Evolutionary conservation across 164 flowering plant genomes (phyloP), one percentile per base, ranked within the genome.

Genomic region (Paratinospora sagittata): DNA sequence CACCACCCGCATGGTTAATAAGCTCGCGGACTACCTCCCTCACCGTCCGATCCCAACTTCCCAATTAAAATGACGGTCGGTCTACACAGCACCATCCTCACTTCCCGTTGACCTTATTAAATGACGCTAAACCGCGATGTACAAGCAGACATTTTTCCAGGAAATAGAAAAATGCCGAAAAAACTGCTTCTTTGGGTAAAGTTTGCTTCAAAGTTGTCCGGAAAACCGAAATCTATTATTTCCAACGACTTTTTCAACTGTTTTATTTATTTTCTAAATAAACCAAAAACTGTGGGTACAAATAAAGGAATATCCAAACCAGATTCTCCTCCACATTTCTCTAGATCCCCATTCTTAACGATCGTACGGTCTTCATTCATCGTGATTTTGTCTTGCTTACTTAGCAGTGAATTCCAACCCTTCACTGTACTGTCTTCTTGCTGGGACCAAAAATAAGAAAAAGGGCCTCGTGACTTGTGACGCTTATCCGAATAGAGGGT

Each of bases 401-500:
- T 52, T 52, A n/a, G 58, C 58, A 17, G n/a, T 52, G 58, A 52
- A 52, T 52, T 52, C 58, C 58, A 52, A 19, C 58, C 58, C n/a
- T n/a, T 39, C 43, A 39, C 43, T 11, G 43, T 39, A 39, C 43
- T 39, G 43, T 39, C 57, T 49, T 49, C 6, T 5, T 3, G 57
- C 2, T 39, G 43, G 43, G 5, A 39, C 43, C 21, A 16, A 52
- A 52, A 52, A 52, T 4, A 60, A 62, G 13, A 11, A 62, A 62
- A 27, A 3, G 16, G 36, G 27, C 34, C 65, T 62, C 58, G 58
- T 17, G 58, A 52, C 58, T 52, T 62, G 65, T 14, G 17, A 27
- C 65, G 6, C 65, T 62, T 62, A 62, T 62, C 65, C 65, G 17
- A 62, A 62, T 27, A 0, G 34, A 62, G 65, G 65, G 65, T 30